Evolutionary conservation across 306 rosid genomes (phyloP), one percentile per base, ranked within the genome.

Genomic region (Prinsepia uniflora): DNA sequence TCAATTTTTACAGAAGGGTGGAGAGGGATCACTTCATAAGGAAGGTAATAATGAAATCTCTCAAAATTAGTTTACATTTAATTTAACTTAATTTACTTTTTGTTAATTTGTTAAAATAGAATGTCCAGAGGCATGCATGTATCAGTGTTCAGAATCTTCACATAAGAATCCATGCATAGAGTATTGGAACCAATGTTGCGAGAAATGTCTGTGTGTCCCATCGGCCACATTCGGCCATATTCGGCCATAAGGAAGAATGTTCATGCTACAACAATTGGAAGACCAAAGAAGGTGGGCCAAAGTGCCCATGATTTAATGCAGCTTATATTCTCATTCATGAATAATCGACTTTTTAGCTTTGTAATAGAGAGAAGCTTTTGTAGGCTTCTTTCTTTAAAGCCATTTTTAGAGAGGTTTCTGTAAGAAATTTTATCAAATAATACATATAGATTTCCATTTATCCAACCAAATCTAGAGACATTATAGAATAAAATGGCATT

Each of bases 251-350:
- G 52, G 79, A 79, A 41, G 83, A 82, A 54, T 82, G 83, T 39
- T 74, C 79, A 34, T 82, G 86, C 74, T 79, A 83, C 75, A 59
- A 73, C 40, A 59, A 76, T 39, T 68, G 81, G 84, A 76, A 72
- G 52, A 78, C 83, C 8, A 48, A 78, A 39, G 53, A 67, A 43
- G 82, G 83, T 6, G 30, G 14, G 3, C 71, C 73, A 11, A 78
- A 82, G 39, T 82, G 80, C 74, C 83, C 75, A 12, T 78, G 40
- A 68, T 34, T 30, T 30, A 30, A 30, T 30, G 36, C 36, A 30
- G 4, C 36, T 1, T 1, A 30, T 30, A n/a, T n/a, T n/a, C n/a
- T 1, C 3, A 30, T 30, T 30, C 36, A 30, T 1, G 36, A 30
- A 2, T 30, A 30, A 30, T 30, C 36, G 2, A 13, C 12, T 8